These are phyloP conservation scores for Cladosporium phlei DNA, from an alignment of 2,329 filamentous ascomycete species.

Conservation along the genomic window DNA sequence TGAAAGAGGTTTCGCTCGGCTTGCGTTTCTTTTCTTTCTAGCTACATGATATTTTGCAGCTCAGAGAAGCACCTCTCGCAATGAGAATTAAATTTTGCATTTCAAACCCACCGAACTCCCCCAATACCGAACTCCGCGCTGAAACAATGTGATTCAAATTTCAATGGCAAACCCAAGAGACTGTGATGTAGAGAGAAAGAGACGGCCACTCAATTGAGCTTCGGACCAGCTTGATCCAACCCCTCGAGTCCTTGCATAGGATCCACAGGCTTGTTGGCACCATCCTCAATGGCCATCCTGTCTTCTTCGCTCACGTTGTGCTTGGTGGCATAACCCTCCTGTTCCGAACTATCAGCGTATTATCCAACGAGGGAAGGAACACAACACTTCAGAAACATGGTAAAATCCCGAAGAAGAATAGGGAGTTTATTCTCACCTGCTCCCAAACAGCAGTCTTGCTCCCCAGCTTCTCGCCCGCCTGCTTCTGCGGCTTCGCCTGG, in stretches of 20 bases:
- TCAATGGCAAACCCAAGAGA: too few species aligned
- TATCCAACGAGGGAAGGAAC: too few species aligned
- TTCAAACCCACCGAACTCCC: too few species aligned
- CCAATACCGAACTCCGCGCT: conserved; percentile 12
- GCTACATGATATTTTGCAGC: background rate
- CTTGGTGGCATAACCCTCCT: conserved; percentile 93
- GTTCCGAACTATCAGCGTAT: too few species aligned
- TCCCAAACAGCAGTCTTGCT: conserved; percentile 96
- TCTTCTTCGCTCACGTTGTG: conserved; percentile 82
- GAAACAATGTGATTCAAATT: background rate
- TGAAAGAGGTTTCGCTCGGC: too few species aligned
- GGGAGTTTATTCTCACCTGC: too few species aligned
- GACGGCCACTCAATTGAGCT: conserved; percentile 68
- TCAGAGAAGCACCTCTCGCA: too few species aligned
- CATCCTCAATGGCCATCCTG: conserved; percentile 52
- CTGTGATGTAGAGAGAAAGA: too few species aligned
- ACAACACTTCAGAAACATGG: background rate
- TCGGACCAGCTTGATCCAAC: conserved; percentile 89
- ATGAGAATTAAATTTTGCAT: too few species aligned
- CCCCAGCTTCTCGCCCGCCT: conserved; percentile 77
- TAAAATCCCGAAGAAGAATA: conserved; percentile 28
- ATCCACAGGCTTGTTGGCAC: conserved; percentile 58
- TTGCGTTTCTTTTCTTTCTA: too few species aligned
- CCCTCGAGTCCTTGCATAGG: conserved; percentile 95
- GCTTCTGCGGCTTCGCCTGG: conserved; percentile 86